Evolutionary conservation across 176 grass and related monocot species (phyloP).

Genomic region (Pontederia crassipes): DNA sequence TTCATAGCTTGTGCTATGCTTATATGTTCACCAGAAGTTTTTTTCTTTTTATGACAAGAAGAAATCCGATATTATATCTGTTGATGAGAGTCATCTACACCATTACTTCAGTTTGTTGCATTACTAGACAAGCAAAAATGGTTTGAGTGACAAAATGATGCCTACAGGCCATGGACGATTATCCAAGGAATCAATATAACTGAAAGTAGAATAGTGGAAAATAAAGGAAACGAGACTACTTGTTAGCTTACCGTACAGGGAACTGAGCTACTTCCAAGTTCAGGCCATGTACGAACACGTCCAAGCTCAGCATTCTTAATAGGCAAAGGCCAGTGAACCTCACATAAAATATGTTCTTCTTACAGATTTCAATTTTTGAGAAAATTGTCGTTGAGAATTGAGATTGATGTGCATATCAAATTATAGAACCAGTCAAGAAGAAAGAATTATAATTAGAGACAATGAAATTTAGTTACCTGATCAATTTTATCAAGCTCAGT

Average conservation of each 20-base stretch:
- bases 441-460: background rate
- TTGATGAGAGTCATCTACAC: too few species aligned
- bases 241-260: slow-evolving; percentile 61
- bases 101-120: too few species aligned
- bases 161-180: too few species aligned
- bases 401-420: slow-evolving; percentile 22
- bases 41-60: too few species aligned
- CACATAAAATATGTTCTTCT: slow-evolving; percentile 65
- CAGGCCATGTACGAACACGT: slow-evolving; percentile 69
- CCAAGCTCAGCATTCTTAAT: slow-evolving; percentile 65
- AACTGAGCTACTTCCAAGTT: slow-evolving; percentile 57
- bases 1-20: too few species aligned
- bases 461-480: slow-evolving; percentile 24
- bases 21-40: too few species aligned
- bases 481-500: slow-evolving; percentile 32
- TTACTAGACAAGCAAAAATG: too few species aligned
- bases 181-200: too few species aligned
- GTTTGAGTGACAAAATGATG: too few species aligned
- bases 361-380: slow-evolving; percentile 76
- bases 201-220: too few species aligned
- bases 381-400: slow-evolving; percentile 15
- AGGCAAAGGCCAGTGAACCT: slow-evolving; percentile 46
- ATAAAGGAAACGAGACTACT: too few species aligned
- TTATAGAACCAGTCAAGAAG: slow-evolving; percentile 41
- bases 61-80: too few species aligned